phyloP scores from a whole-genome alignment of 1,139 yeast species.

The Yamadazyma buinensis region DNA sequence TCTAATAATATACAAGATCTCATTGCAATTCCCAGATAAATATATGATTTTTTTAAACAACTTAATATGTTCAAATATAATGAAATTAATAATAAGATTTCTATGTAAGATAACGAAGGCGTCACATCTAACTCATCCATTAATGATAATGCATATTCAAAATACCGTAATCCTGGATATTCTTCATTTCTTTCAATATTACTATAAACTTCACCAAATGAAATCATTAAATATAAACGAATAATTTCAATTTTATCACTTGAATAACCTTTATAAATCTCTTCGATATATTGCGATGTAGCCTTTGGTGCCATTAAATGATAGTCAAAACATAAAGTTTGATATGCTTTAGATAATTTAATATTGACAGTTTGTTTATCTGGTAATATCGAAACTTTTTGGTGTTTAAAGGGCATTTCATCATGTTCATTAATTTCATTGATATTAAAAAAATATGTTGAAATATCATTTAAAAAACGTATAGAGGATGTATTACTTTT shows the following conservation, averaged over 20 bases:
- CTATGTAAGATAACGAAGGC: conserved; percentile 1
- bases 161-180: conserved; percentile 1
- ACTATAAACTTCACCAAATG: conserved; percentile 1
- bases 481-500: not conserved
- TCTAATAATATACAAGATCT: not conserved
- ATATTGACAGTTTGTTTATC: not conserved
- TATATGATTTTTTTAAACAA: conserved; percentile 1
- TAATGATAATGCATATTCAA: not conserved
- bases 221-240: conserved; percentile 1
- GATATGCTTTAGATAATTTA: conserved; percentile 1
- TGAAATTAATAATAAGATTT: conserved; percentile 1
- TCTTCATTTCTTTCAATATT: not conserved
- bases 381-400: not conserved
- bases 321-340: conserved; percentile 1
- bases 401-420: not conserved
- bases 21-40: conserved; percentile 1
- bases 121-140: not conserved
- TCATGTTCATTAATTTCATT: not conserved
- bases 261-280: not conserved
- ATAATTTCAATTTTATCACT: not conserved
- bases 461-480: not conserved
- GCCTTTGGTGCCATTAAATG: conserved; percentile 1
- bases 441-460: not conserved
- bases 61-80: conserved; percentile 1
- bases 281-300: not conserved